Evolutionary conservation across 108 stramenopile species (phyloP).

Genomic region (Cyclotella choctawhatcheeana): DNA sequence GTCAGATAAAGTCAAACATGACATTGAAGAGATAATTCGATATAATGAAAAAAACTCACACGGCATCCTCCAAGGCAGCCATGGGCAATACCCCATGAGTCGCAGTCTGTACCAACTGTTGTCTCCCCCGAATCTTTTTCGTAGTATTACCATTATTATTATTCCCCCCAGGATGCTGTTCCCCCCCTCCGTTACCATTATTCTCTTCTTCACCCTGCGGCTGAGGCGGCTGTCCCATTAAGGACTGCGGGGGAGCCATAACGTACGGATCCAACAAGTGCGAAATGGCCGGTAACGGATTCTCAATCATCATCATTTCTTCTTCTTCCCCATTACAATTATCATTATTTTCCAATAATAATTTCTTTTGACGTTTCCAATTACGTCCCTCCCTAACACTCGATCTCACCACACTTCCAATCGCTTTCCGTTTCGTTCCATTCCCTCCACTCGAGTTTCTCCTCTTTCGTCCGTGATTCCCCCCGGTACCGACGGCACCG

Average conservation of each 20-base stretch:
- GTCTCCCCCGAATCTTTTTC: constrained; percentile 28
- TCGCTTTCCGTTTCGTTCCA: constrained; percentile 82
- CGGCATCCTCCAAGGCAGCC: constrained; percentile 81
- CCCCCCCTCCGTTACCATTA: no score
- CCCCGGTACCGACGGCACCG: constrained; percentile 15
- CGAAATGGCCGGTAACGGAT: constrained; percentile 66
- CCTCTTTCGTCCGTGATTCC: background rate
- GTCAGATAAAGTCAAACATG: background rate
- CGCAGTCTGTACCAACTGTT: constrained; percentile 52
- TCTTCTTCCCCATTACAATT: background rate
- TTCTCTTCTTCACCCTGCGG: constrained; percentile 1
- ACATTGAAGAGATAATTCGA: no score
- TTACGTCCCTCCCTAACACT: constrained; percentile 68
- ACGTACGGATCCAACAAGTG: constrained; percentile 75
- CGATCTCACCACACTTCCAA: constrained; percentile 76
- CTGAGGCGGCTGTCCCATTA: constrained; percentile 2
- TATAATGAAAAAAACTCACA: constrained; percentile 56
- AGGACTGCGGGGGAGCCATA: constrained; percentile 33
- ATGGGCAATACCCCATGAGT: constrained; percentile 64
- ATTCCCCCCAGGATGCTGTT: no score
- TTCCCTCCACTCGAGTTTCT: background rate
- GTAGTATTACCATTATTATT: no score
- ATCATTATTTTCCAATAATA: constrained; percentile 32
- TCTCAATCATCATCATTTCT: constrained; percentile 6
- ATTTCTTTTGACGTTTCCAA: constrained; percentile 57